Percentiles rank a stretch among this genome's conserved stretches.
Conservation (phyloP, 2,329 filamentous ascomycete genomes). For the Alternaria conjuncta region DNA sequence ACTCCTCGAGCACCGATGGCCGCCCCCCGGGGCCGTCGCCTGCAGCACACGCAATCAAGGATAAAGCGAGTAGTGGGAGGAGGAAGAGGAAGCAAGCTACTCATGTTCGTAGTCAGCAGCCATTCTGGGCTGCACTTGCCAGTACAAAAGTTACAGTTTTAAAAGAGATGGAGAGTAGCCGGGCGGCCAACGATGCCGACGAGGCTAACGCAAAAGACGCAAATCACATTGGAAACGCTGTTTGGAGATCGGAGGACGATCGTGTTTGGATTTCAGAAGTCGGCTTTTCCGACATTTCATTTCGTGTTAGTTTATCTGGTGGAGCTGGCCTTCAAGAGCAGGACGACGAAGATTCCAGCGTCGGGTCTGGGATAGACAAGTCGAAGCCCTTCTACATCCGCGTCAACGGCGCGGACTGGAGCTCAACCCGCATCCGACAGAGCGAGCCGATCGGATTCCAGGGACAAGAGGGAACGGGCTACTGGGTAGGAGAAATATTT, state of each 20-base stretch:
- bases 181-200: slow-evolving; percentile 73
- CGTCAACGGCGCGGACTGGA: slow-evolving; percentile 81
- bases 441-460: slow-evolving; percentile 55
- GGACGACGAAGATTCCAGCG: slow-evolving; percentile 47
- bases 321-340: slow-evolving; percentile 48
- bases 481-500: slow-evolving; percentile 74
- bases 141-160: slow-evolving; percentile 97
- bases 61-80: slow-evolving; percentile 71
- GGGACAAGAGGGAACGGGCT: slow-evolving; percentile 56
- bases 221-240: slow-evolving; percentile 77
- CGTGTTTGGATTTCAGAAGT: slow-evolving; percentile 84
- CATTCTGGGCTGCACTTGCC: slow-evolving; percentile 90
- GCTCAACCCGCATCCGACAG: slow-evolving; percentile 72
- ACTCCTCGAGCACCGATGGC: slow-evolving; percentile 53
- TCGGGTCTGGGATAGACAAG: slow-evolving; percentile 63
- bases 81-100: slow-evolving; percentile 91
- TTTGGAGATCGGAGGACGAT: slow-evolving; percentile 71
- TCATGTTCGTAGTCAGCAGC: slow-evolving; percentile 87
- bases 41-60: slow-evolving; percentile 60
- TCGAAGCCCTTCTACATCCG: slow-evolving; percentile 80
- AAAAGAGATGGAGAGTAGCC: slow-evolving; percentile 78
- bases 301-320: slow-evolving; percentile 72
- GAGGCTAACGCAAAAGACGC: slow-evolving; percentile 78
- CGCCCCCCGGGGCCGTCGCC: slow-evolving; percentile 60
- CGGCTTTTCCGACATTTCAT: slow-evolving; percentile 77